phyloP scores from a whole-genome alignment of 768 basidiomycete genomes.

The Grammothele lineata region DNA sequence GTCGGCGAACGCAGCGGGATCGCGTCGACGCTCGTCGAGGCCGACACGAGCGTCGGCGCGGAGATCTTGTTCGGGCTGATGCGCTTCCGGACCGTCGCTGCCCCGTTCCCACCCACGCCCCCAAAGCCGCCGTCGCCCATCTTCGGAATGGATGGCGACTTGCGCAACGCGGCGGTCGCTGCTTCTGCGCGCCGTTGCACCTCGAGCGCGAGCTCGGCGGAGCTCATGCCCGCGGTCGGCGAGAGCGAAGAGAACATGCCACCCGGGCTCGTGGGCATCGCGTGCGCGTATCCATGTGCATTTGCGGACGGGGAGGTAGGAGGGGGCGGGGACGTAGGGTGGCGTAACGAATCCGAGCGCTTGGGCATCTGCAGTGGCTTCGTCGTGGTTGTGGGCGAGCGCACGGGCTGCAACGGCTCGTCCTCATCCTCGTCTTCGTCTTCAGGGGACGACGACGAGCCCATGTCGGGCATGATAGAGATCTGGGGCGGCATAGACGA shows the following conservation, averaged over 20 bases:
- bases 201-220: conserved; percentile 55
- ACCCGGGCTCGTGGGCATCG: conserved; percentile 3
- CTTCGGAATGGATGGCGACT: conserved; percentile 35
- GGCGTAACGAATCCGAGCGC: conserved; percentile 8
- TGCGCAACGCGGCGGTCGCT: conserved; percentile 39
- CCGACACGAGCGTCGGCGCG: conserved; percentile 35
- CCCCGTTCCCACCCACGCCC: no score
- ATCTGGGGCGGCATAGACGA: conserved; percentile 25
- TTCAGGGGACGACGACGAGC: no score
- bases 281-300: no score
- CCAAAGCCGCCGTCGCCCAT: conserved; percentile 18
- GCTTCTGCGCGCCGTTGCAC: conserved; percentile 67
- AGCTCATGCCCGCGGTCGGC: conserved; percentile 31
- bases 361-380: conserved; percentile 6
- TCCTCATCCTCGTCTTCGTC: conserved; percentile 9
- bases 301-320: conserved; percentile 1
- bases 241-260: conserved; percentile 5
- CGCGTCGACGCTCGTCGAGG: conserved; percentile 35
- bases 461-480: conserved; percentile 12
- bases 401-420: not conserved
- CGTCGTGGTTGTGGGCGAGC: not conserved
- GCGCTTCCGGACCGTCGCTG: conserved; percentile 24
- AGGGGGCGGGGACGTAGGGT: not conserved
- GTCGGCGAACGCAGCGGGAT: conserved; percentile 26
- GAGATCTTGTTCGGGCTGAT: conserved; percentile 37